These are phyloP conservation scores for Pichia sp. DNA, from an alignment of 1,139 yeast genomes.

Conservation along the genomic window DNA sequence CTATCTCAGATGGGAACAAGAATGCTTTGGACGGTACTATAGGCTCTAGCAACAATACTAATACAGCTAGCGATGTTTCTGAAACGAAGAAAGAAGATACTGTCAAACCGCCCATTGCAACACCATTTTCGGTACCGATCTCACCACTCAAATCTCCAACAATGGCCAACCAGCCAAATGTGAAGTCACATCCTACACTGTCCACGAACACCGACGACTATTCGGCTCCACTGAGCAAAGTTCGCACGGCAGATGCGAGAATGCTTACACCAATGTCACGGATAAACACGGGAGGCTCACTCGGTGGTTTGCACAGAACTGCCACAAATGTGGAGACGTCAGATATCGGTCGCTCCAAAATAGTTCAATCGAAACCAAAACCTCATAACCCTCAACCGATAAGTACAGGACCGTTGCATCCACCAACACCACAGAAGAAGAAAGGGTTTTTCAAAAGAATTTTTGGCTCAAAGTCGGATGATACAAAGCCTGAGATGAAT, in stretches of 20 bases:
- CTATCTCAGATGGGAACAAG: no score
- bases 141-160: conserved; percentile 15
- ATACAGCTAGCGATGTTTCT: no score
- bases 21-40: no score
- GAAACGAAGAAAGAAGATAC: no score
- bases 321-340: conserved; percentile 23
- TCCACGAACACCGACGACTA: conserved; percentile 12
- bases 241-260: conserved; percentile 22
- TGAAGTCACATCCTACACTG: conserved; percentile 22
- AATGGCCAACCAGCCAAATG: conserved; percentile 12
- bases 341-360: conserved; percentile 10
- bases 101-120: no score
- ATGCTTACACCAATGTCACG: conserved; percentile 11
- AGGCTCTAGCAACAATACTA: no score
- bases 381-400: neutral
- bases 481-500: conserved; percentile 4
- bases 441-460: conserved; percentile 27
- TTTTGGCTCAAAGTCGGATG: conserved; percentile 30
- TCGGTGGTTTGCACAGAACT: conserved; percentile 15
- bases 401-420: conserved; percentile 6
- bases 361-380: neutral
- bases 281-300: conserved; percentile 5
- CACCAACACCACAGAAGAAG: conserved; percentile 15
- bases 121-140: neutral
- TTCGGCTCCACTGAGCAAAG: conserved; percentile 15